Evolutionary conservation across 192 early-diverging fungal species (phyloP), one percentile per base, ranked within the genome.

Genomic region (Geranomyces michiganensis): DNA sequence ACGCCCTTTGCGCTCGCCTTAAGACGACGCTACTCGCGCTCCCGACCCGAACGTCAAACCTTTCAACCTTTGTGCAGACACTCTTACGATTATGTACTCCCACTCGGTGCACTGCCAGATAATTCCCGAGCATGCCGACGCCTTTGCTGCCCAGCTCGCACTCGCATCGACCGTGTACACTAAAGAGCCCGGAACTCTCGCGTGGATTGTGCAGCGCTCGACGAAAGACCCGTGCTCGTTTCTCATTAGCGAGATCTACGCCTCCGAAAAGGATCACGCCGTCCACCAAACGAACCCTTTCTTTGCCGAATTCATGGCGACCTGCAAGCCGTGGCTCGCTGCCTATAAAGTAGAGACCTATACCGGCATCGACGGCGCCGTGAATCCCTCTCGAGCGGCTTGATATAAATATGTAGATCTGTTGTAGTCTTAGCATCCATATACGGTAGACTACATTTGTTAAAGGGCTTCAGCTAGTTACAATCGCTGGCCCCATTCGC

Each of bases 91-190:
- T 24, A 53, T 53, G 51, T 53, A 53, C 24, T 24, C 51, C 24
- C 51, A 53, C 19, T 53, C 51, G n/a, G 51, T 53, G 24, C 51
- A 53, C 51, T 53, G 51, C 15, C 51, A 53, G 24, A 24, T 15
- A 53, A n/a, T 53, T 15, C 58, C 58, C 58, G 58, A 26, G 58
- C 58, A 60, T 29, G 31, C 31, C 58, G 58, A 26, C 58, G 22
- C 58, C 58, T 32, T 60, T 29, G 31, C 27, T 17, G 22, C 22
- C 58, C 58, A 32, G 27, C 58, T 60, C 58, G 58, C 58, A 1
- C 58, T 60, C 27, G 58, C 58, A 7, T 60, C 58, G 58, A 26
- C 22, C 22, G 31, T 32, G 27, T 60, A 60, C 58, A 26, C 31
- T 8, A 26, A 32, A 17, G 58, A 60, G 22, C 27, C 58, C 27